Base-by-base conservation (phyloP, 345 rosid genomes). In the Corymbia maculata region DNA sequence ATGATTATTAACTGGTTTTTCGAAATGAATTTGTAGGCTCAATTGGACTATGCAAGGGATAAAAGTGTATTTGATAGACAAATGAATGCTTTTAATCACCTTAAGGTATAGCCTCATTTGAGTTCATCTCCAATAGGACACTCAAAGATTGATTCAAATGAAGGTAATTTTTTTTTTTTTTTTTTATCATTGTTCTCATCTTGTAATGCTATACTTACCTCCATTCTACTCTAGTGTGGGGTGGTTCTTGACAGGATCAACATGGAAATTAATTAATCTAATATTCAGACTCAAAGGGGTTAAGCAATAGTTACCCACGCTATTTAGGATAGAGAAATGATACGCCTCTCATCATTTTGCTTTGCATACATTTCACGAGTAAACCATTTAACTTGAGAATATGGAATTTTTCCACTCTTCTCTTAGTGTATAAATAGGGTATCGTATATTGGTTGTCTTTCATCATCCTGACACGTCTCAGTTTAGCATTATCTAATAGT, bases 341-440 rank as follows among this genome's bases (percentile, higher is more conserved):
- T 22, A 57, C 9, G 26, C n/a, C n/a, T 24, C 13, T 0, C 14
- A 12, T 10, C 66, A 59, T 59, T 9, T 53, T 53, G 59, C 26
- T 53, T 0, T 53, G 1, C 0, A 1, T 59, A 24, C 66, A 1
- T 24, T 59, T 59, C 66, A 9, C 7, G 0, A 59, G 59, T 4
- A 57, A 57, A 22, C n/a, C 26, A 13, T 24, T 57, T 57, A 24
- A 12, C n/a, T 57, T 57, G n/a, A 22, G n/a, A 24, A 57, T 50
- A 57, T 57, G 12, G 26, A 57, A 57, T 22, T 0, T 57, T 57
- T 59, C 30, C 66, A 59, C 66, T 59, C 0, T 0, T 26, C n/a
- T 26, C 30, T 24, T 0, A 24, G 0, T 59, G 13, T 24, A 24
- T 24, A 59, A 59, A 59, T 12, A 59, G 26, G 13, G 13, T n/a